Evolutionary conservation across 2,329 filamentous ascomycete genomes (phyloP), one percentile per base, ranked within the genome.

Genomic region (Colletotrichum viniferum): DNA sequence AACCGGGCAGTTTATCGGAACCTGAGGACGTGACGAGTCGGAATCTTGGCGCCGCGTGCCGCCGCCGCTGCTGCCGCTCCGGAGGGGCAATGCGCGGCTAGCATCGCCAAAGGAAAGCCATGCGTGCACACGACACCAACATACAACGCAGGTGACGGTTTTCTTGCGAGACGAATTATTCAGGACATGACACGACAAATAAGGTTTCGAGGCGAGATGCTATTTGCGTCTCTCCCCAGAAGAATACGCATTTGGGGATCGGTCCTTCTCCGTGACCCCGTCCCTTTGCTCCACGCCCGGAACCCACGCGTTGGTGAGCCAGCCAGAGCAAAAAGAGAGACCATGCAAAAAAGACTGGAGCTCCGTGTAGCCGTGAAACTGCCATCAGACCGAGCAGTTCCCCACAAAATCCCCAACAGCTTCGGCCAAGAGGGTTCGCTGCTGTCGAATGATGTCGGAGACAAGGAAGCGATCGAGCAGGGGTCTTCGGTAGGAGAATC

Each of bases 341-440:
- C n/a, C n/a, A n/a, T n/a, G n/a, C 8, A 13, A 34, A 28, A 63
- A 16, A 52, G 26, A 66, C 30, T 21, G 69, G 28, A 64, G 56
- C 62, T 76, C 72, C 74, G 43, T 75, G 63, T 76, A 34, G 72
- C 72, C 74, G 74, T 76, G 74, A 76, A 76, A 76, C 74, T 71
- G 74, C 74, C 74, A 64, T 76, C 67, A 71, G 74, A 64, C 72
- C 74, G 74, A 76, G 58, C 30, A 30, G 43, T 21, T 32, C 71
- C 43, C 52, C 63, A 58, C 43, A 26, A 9, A 36, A 30, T 55
- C 55, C 69, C 38, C 69, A 26, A 56, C 58, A 61, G 68, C 68
- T 74, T 74, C 74, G 74, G 74, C 74, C 74, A 76, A 76, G 74
- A 76, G 74, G 74, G 36, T 68, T 74, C 34, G 58, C 56, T 68